Base-by-base conservation (phyloP, 495 filamentous ascomycete genomes). In the Penicillium roqueforti region DNA sequence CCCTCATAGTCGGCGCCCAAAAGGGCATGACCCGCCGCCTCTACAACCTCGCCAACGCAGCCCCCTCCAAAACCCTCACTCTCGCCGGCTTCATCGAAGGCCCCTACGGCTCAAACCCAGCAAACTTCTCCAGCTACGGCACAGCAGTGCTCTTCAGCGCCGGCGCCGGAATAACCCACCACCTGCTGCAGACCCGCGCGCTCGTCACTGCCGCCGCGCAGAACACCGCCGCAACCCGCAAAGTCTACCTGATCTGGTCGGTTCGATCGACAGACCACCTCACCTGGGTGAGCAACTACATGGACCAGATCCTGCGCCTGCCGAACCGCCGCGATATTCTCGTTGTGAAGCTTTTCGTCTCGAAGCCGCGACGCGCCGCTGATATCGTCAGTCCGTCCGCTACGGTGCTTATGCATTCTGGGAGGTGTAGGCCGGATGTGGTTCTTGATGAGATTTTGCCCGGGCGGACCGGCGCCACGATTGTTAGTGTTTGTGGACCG, bases 201-300 rank as follows among this genome's bases (percentile, higher is more conserved):
- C 79, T 96, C 3, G 80, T 95, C 8, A 72, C 78, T 5, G 87
- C 86, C 42, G 87, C 84, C 61, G 72, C 76, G 31, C 83, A 85
- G 39, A 82, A 81, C 50, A 86, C 84, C 18, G 85, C 87, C 11
- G 87, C 91, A n/a, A 86, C 87, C 0, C 83, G 85, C 39, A 84
- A 87, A 54, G 79, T 97, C 56, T 77, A 93, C 13, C 80, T 98
- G 5, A 83, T 96, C 43, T 98, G 93, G 93, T 85, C 86, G 41
- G 88, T 98, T 48, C 89, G 92, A 58, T 87, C 79, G 37, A 88
- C 87, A 22, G 92, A 97, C 51, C 87, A 91, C 57, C 80, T 98
- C 23, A 84, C 91, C 63, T 98, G 93, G 93, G 89, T 97, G 38
- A 81, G 88, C 6, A 83, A 86, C 7, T 98, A 88, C 89, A 98